Base-by-base conservation (phyloP, 1,139 yeast genomes). In the Hansenula anomala region DNA sequence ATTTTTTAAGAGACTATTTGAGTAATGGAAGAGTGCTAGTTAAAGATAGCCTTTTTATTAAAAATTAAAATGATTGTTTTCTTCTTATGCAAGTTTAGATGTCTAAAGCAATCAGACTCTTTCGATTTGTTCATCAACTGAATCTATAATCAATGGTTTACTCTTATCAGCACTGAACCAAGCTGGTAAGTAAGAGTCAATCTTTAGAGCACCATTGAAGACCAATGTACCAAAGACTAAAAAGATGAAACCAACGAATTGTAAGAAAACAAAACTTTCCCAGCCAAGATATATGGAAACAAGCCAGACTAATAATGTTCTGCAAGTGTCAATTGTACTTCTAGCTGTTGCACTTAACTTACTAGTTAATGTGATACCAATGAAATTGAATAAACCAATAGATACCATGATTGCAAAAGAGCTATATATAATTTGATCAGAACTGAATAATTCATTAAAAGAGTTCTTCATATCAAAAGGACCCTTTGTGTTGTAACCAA, bases 241-340 rank as follows among this genome's bases (percentile, higher is more conserved):
- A 24, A 78, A 54, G 0, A 59, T 64, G 54, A 86, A 86, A 1
- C 95, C 95, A 14, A 73, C 34, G 25, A 80, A 63, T 57, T 86
- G 95, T 44, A 81, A 60, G 28, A 66, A 56, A 27, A 71, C 69
- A 63, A 84, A 85, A 1, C 67, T 52, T 60, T 86, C 95, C 95
- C 95, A 86, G 4, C 94, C 94, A 51, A 85, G 58, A n/a, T 62
- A 39, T 41, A 85, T 63, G 0, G 94, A 87, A n/a, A 82, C 71
- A 1, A 79, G 37, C 95, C 95, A 86, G 17, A 86, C 90, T 30
- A 83, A 63, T 31, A 84, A 63, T 0, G 95, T 85, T 51, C 95
- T 71, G 46, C 86, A 80, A 0, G 90, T 80, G 54, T 86, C 95
- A 34, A 86, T 75, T 2, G 95, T 86, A 16, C 89, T 78, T 54